Conservation (phyloP, 306 rosid species). For the Leucaena leucocephala region DNA sequence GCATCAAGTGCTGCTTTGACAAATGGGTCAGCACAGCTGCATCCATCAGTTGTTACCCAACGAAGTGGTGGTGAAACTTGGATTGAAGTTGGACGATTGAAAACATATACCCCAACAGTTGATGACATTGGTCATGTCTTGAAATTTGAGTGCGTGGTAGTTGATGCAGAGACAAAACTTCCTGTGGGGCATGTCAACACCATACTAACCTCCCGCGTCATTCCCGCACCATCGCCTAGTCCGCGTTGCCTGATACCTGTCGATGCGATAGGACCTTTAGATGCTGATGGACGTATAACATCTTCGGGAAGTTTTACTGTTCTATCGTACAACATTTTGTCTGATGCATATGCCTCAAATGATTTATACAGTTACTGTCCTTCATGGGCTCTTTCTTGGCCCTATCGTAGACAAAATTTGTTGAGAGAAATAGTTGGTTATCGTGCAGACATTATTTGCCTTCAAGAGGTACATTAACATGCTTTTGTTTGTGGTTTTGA, state of each 20-base stretch:
- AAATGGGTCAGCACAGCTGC: constrained; percentile 78
- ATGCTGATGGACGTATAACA: constrained; percentile 70
- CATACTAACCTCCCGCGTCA: constrained; percentile 83
- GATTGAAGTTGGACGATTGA: constrained; percentile 88
- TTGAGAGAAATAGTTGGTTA: constrained; percentile 92
- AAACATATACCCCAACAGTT: constrained; percentile 85
- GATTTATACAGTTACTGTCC: constrained; percentile 92
- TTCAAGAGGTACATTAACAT: constrained; percentile 77
- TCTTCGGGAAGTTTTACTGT: constrained; percentile 90
- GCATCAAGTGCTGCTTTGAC: constrained; percentile 70
- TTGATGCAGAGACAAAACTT: constrained; percentile 76
- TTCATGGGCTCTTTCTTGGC: constrained; percentile 99
- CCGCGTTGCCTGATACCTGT: constrained; percentile 76
- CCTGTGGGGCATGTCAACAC: constrained; percentile 69
- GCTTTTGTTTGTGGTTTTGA: constrained; percentile 14
- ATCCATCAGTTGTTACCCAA: constrained; percentile 81
- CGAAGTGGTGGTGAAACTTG: constrained; percentile 38
- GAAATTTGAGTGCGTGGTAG: constrained; percentile 91
- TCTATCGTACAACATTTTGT: constrained; percentile 90
- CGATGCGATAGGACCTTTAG: constrained; percentile 77
- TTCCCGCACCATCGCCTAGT: constrained; percentile 94
- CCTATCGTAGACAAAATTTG: constrained; percentile 94
- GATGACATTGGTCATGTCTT: constrained; percentile 95
- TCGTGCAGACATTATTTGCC: constrained; percentile 92
- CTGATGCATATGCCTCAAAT: constrained; percentile 80